Evolutionary conservation across 2,329 filamentous ascomycete genomes (phyloP), one percentile per base, ranked within the genome.

Genomic region (Huntiella moniliformis): DNA sequence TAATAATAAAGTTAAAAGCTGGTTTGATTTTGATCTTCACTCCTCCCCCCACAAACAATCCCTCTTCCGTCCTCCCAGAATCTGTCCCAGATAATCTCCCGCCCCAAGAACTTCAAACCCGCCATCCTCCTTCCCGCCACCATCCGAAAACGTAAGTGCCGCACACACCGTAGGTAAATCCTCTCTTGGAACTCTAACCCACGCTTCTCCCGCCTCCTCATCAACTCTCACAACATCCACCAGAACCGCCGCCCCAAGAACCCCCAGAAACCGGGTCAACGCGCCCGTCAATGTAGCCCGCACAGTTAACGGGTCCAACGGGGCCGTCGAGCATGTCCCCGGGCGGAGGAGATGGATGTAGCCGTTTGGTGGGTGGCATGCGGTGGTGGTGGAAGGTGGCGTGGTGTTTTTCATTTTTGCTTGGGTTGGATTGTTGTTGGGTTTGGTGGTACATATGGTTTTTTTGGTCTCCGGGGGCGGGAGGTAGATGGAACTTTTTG

Each of bases 171-270:
- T 65, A 1, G 62, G 64, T 5, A 77, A 60, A 53, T 84, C 77
- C 47, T 70, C 66, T 4, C 68, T 62, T 4, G 79, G 77, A 6
- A 83, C 58, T 13, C 81, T 67, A 42, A 85, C 58, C 77, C 79
- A 83, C 46, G 71, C 71, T 41, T 74, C 65, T 4, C 56, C 54
- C 1, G 62, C 66, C 6, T 28, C 22, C 1, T 28, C 22, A 3
- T 72, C 61, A 0, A 77, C 63, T 53, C 77, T 74, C 32, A 88
- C 67, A 15, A 87, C 73, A 55, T 88, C 83, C 47, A 86, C 56
- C 1, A 77, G 63, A 3, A 87, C 76, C 8, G 73, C 74, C 2
- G 68, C 62, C 8, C 83, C 83, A 0, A 73, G 76, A 13, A 74
- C 61, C 15, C 83, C 83, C 1, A 88, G 70, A 54, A 82, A 86